Evolutionary conservation across 495 filamentous ascomycete species (phyloP).

Genomic region (Penicillium antarcticum): DNA sequence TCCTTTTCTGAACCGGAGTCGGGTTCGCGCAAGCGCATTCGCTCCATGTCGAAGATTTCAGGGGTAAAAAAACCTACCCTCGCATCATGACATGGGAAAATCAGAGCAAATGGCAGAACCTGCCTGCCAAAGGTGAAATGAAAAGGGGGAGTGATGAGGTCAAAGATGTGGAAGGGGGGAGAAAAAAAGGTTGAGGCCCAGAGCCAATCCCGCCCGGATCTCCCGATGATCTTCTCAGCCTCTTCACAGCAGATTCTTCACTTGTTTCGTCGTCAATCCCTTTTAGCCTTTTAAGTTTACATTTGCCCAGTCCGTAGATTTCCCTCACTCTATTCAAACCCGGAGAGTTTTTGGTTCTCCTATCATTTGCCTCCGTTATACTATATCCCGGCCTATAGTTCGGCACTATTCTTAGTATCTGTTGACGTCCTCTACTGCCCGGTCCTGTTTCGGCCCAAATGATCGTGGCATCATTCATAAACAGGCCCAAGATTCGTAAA

Average conservation of each 20-base stretch:
- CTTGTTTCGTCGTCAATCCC: neutral
- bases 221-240: neutral
- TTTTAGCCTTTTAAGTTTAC: no score
- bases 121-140: conserved; percentile 9
- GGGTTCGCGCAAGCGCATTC: conserved; percentile 23
- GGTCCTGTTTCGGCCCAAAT: no score
- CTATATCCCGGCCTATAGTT: no score
- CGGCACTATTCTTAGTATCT: no score
- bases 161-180: conserved; percentile 7
- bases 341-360: no score
- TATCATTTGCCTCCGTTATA: no score
- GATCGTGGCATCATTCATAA: no score
- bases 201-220: neutral
- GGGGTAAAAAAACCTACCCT: conserved; percentile 5
- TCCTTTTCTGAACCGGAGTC: conserved; percentile 25
- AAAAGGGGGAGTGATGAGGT: conserved; percentile 20
- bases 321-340: no score
- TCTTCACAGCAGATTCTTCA: neutral
- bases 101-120: conserved; percentile 18
- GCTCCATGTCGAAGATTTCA: conserved; percentile 28
- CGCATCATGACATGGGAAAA: conserved; percentile 16
- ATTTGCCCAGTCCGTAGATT: no score
- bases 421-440: no score
- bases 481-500: no score
- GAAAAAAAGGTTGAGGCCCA: neutral